Percentiles rank a stretch among this genome's conserved stretches.
These are phyloP conservation scores for Peronospora tabacina DNA, from an alignment of 352 stramenopile species.

Conservation along the genomic window DNA sequence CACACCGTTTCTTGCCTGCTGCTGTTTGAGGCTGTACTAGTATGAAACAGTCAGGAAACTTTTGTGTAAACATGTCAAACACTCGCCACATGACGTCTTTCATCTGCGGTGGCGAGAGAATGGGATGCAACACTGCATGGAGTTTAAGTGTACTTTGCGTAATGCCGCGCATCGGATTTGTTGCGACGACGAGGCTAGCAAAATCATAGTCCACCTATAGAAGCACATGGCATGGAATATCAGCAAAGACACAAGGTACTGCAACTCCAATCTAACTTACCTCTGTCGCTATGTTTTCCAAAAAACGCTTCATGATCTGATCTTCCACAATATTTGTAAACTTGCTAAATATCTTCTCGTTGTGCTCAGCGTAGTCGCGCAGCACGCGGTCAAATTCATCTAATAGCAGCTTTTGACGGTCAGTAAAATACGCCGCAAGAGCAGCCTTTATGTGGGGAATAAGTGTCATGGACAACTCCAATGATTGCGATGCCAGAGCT, in stretches of 20 bases:
- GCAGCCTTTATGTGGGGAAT: slow-evolving; percentile 93
- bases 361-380: slow-evolving; percentile 93
- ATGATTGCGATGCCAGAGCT: slow-evolving; percentile 92
- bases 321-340: slow-evolving; percentile 96
- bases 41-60: slow-evolving; percentile 87
- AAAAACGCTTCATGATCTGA: slow-evolving; percentile 90
- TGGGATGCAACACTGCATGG: slow-evolving; percentile 89
- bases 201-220: slow-evolving; percentile 68
- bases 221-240: slow-evolving; percentile 21
- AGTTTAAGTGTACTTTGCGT: slow-evolving; percentile 92
- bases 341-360: slow-evolving; percentile 96
- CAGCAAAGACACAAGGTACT: slow-evolving; percentile 23
- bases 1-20: slow-evolving; percentile 63
- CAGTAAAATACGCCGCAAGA: slow-evolving; percentile 90
- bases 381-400: slow-evolving; percentile 93
- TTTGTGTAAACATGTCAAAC: slow-evolving; percentile 84
- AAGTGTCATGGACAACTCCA: slow-evolving; percentile 91
- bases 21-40: slow-evolving; percentile 65
- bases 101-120: slow-evolving; percentile 91
- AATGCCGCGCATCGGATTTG: slow-evolving; percentile 89
- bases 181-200: slow-evolving; percentile 45
- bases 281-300: slow-evolving; percentile 70
- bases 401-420: slow-evolving; percentile 94
- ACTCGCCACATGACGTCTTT: slow-evolving; percentile 91
- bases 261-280: slow-evolving; percentile 21